These are phyloP conservation scores for Trichoderma sp. DNA, from an alignment of 2,329 filamentous ascomycete species.

Conservation along the genomic window DNA sequence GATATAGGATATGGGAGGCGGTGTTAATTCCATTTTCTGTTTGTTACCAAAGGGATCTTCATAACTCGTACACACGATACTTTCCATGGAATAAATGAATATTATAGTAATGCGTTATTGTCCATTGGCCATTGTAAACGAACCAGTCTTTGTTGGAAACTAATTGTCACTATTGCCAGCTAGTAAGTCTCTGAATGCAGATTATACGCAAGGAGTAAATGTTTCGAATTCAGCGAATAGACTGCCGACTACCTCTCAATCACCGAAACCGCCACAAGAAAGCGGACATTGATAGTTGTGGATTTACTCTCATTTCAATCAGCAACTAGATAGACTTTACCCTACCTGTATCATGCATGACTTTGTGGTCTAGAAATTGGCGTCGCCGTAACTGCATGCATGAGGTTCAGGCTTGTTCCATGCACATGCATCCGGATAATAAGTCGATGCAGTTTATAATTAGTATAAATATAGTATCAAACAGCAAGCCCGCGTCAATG, in stretches of 20 bases:
- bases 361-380: not conserved
- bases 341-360: not conserved
- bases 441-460: not conserved
- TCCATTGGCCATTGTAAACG: accelerated
- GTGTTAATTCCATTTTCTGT: not conserved
- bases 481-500: not conserved
- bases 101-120: not conserved
- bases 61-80: not conserved
- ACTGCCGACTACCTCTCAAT: not conserved
- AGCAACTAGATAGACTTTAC: not conserved
- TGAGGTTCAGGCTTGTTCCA: not conserved
- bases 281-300: not conserved
- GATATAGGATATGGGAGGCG: too few species aligned
- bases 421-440: not conserved
- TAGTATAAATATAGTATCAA: not conserved
- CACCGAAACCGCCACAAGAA: not conserved
- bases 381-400: not conserved
- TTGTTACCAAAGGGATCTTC: not conserved
- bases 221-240: not conserved
- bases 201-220: not conserved
- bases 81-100: not conserved
- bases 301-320: not conserved
- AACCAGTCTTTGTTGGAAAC: not conserved
- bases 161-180: not conserved
- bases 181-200: not conserved